Evolutionary conservation across 2,329 filamentous ascomycete genomes (phyloP), one percentile per base, ranked within the genome.

Genomic region (Sordariomycetes sp.): DNA sequence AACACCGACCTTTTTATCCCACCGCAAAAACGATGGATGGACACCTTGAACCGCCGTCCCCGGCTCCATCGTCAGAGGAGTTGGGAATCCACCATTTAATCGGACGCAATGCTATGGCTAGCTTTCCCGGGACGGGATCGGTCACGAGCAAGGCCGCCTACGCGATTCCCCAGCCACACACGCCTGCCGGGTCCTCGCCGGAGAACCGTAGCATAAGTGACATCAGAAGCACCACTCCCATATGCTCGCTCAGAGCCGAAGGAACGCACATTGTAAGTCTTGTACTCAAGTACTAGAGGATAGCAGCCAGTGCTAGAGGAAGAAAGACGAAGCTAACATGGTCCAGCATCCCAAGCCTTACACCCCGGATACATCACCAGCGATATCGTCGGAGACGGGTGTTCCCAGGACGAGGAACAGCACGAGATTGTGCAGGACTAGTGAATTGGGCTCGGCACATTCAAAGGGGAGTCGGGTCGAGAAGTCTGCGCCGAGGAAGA

Each of bases 361-460:
- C 64, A 74, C 68, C 63, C 77, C 77, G 0, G 76, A 76, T 32
- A 76, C 73, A 56, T 81, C 78, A 35, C 77, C 79, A 2, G 72
- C 74, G 15, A 76, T 74, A 17, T 4, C 13, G n/a, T 15, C 24
- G n/a, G 42, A 56, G 28, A 22, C 32, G 28, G 39, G 74, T 74
- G 10, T 69, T 69, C 7, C 64, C 67, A 22, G 64, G 65, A 24
- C 63, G 65, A 36, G 45, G n/a, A 52, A n/a, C n/a, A 48, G 34
- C 32, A 45, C 50, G 56, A 24, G 35, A 32, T 10, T 39, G 10
- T 48, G 15, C 20, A 12, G 70, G 73, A 12, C 51, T 15, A 25
- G 35, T 20, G 50, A 39, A 6, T 10, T 48, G 25, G 36, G 52
- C 10, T 24, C 15, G 12, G 20, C 25, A 28, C 32, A 17, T 17